A percentile compares a stretch with the other conserved stretches of the same genome.
phyloP scores from a whole-genome alignment of 2,329 filamentous ascomycete genomes.

The Xylaria sp. region DNA sequence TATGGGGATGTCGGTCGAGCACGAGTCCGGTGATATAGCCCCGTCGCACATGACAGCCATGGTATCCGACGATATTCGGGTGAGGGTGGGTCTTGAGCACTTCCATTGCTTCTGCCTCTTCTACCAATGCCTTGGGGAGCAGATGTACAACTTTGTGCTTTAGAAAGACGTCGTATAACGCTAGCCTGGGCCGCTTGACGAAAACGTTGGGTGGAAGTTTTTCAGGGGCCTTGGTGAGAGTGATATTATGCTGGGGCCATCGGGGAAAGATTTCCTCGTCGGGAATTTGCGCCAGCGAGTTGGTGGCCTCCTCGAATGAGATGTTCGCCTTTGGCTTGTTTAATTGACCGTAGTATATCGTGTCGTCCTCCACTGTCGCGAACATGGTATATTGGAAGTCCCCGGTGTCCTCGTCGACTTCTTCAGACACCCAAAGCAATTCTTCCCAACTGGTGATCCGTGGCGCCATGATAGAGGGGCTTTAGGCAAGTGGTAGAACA shows the following conservation, averaged over 20 bases:
- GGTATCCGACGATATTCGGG: conserved; percentile 27
- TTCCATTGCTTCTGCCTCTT: conserved; percentile 27
- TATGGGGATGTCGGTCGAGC: conserved; percentile 15
- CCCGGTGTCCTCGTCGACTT: conserved; percentile 30
- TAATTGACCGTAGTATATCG: conserved; percentile 25
- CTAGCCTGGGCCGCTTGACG: conserved; percentile 24
- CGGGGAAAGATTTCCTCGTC: conserved; percentile 21
- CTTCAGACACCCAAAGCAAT: conserved; percentile 27
- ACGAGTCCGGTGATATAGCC: conserved; percentile 24
- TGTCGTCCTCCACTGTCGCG: conserved; percentile 39
- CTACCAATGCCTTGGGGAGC: conserved; percentile 12
- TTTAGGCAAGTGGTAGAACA: too few relatives aligned
- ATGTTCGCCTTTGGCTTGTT: conserved; percentile 23
- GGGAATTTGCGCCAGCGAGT: conserved; percentile 17
- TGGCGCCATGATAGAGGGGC: too few relatives aligned
- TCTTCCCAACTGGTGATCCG: conserved; percentile 26
- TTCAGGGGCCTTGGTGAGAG: conserved; percentile 9
- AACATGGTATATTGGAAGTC: conserved; percentile 42
- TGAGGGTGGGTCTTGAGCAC: conserved; percentile 9
- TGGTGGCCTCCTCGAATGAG: conserved; percentile 14
- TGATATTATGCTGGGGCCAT: conserved; percentile 8
- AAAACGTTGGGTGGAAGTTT: conserved; percentile 15
- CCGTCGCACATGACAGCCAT: conserved; percentile 22
- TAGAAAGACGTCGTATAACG: conserved; percentile 20
- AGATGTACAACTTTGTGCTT: conserved; percentile 24